Base-by-base conservation (phyloP, 768 basidiomycete species). In the Tulasnella sp. region DNA sequence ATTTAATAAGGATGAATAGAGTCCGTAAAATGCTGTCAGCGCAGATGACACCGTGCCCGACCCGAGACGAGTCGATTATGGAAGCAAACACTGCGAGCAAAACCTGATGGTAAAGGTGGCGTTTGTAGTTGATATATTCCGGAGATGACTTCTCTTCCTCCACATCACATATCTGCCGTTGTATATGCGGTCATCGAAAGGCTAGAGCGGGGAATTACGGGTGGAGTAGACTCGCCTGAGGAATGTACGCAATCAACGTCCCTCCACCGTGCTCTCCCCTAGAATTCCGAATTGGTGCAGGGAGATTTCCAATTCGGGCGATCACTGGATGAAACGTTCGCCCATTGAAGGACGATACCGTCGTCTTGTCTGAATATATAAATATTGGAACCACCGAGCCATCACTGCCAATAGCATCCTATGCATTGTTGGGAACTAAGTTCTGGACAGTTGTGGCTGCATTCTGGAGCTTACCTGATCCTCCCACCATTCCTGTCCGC, bases 261-360 rank as follows among this genome's bases (percentile, higher is more conserved):
- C 74, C 74, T 21, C 74, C 74, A 6, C 74, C 74, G 46, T 75
- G 74, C 31, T 52, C 48, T 24, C 74, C 74, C 8, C 39, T 14
- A 31, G 44, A 39, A 46, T 75, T 75, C 19, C 74, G 44, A 21
- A 40, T 75, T 3, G 31, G 2, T 21, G 36, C 74, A 18, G 74
- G 44, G 21, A 75, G 31, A 27, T 75, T 39, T 72, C 71, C 34
- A 2, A 72, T 40, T 10, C 71, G 27, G 12, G 36, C 71, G 34
- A 72, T 40, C 8, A 72, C 71, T 5, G 71, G 71, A 24, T 72
- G 71, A 40, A 72, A 72, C 31, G 71, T 36, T 2, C 39, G 34
- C 19, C 71, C 71, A 34, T 72, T 72, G 39, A 72, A 72, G 2
- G 36, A 36, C 7, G 71, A 36, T 36, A 72, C 39, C 4, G 34